phyloP scores from a whole-genome alignment of 495 filamentous ascomycete genomes.

The Penicillium taxi region DNA sequence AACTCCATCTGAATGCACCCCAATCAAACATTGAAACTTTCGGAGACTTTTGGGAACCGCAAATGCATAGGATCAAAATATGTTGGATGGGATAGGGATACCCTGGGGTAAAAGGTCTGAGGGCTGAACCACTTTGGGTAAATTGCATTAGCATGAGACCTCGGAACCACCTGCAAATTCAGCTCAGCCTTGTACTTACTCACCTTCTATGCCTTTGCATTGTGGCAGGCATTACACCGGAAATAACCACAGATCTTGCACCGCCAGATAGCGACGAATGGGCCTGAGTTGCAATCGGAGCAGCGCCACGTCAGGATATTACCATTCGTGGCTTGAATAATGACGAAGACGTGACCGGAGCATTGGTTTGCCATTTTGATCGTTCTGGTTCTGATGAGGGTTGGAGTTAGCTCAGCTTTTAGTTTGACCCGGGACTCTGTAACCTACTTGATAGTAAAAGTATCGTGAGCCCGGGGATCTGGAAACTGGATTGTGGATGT shows the following conservation, averaged over 20 bases:
- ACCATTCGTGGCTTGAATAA: slow-evolving; percentile 40
- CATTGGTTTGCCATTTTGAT: slow-evolving; percentile 41
- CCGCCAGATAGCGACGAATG: slow-evolving; percentile 42
- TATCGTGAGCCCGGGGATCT: slow-evolving; percentile 16
- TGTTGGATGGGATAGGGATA: neutral
- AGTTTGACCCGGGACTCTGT: slow-evolving; percentile 9
- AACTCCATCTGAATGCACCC: slow-evolving; percentile 18
- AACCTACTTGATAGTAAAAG: slow-evolving; percentile 14
- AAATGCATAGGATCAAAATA: too few species aligned
- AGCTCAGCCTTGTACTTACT: neutral
- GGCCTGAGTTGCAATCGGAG: slow-evolving; percentile 44
- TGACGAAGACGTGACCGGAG: slow-evolving; percentile 38
- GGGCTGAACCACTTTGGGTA: too few species aligned
- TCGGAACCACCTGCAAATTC: too few species aligned
- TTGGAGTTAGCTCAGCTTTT: slow-evolving; percentile 2
- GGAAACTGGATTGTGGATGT: slow-evolving; percentile 16
- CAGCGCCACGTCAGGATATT: slow-evolving; percentile 45
- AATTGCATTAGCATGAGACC: too few species aligned
- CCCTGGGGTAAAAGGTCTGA: too few species aligned
- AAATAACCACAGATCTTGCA: slow-evolving; percentile 43
- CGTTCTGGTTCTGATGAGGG: neutral
- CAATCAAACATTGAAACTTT: slow-evolving; percentile 12
- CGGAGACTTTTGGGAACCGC: slow-evolving; percentile 3
- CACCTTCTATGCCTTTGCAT: slow-evolving; percentile 29
- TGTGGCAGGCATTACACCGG: slow-evolving; percentile 41